Evolutionary conservation across 2,329 filamentous ascomycete species (phyloP), one percentile per base, ranked within the genome.

Genomic region (Microsporum ferrugineum): DNA sequence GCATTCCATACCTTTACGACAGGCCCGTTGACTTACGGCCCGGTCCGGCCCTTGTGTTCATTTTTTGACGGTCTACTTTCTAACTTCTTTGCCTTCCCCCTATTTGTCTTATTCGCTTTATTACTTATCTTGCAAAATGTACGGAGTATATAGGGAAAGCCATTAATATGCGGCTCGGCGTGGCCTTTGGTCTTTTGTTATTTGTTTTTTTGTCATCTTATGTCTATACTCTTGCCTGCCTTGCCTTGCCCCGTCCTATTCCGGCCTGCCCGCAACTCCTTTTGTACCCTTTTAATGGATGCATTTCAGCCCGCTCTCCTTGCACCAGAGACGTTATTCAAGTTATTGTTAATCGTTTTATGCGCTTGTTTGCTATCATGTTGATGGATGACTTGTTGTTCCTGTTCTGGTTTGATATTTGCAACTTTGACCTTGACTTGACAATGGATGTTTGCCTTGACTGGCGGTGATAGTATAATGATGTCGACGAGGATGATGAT

Each of bases 71-170:
- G 23, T 29, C 45, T 31, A 49, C 45, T 31, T 49, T 27, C 27
- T 49, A 4, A 39, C 38, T 3, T 3, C 14, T 39, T 12, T 39
- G 10, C 38, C 34, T 3, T 12, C 38, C 38, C 49, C 14, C 49
- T 17, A 29, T 36, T 55, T 36, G 49, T 17, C n/a, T n/a, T 34
- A 36, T 55, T 55, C 49, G 49, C 17, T 55, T 36, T 36, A 55
- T 55, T 55, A 55, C 33, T 55, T 38, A 36, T 29, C 45, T 31
- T 55, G 49, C 49, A 55, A 36, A 55, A 34, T 55, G 33, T 55
- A 55, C 49, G 49, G 49, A 55, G 49, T 55, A 55, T 55, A 36
- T 55, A 55, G 49, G 49, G 49, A 55, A 55, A 36, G 31, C 33
- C 33, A 17, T 55, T 34, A 55, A 55, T 55, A 34, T 12, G n/a